A percentile compares a stretch with the other conserved stretches of the same genome.
phyloP scores from a whole-genome alignment of 1,139 yeast species.

The Saccharomyces hybrid region DNA sequence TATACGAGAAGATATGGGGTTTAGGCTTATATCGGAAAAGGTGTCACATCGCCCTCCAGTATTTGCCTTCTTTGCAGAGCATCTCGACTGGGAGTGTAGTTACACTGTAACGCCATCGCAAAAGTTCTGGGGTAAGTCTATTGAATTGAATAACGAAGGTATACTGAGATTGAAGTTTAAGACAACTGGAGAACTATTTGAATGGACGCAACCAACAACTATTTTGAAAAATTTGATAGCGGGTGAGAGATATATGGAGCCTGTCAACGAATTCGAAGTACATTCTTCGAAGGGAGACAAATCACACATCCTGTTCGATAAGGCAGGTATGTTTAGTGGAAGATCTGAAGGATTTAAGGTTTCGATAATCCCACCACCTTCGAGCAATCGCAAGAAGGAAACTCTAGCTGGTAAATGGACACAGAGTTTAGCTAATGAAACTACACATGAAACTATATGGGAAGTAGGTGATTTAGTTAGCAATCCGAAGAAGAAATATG shows the following conservation, averaged over 20 bases:
- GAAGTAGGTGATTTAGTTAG: conserved; percentile 40
- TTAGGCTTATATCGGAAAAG: conserved; percentile 67
- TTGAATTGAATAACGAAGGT: conserved; percentile 76
- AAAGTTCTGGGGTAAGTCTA: conserved; percentile 91
- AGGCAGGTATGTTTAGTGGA: conserved; percentile 69
- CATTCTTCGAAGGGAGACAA: conserved; percentile 59
- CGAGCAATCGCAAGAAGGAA: conserved; percentile 15
- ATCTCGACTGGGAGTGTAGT: conserved; percentile 64
- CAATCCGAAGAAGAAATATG: conserved; percentile 58
- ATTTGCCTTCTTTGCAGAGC: conserved; percentile 71
- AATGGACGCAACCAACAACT: conserved; percentile 79
- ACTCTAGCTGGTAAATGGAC: conserved; percentile 29
- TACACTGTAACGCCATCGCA: conserved; percentile 77
- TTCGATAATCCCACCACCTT: conserved; percentile 39
- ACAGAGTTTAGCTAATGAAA: conserved; percentile 19
- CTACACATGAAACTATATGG: conserved; percentile 36
- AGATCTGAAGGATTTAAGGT: conserved; percentile 73
- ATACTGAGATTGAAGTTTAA: conserved; percentile 47
- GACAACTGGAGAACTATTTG: conserved; percentile 59
- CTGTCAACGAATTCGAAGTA: conserved; percentile 60
- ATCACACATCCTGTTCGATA: conserved; percentile 68
- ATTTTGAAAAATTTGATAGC: conserved; percentile 81
- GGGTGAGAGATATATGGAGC: conserved; percentile 94
- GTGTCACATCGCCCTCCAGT: conserved; percentile 77
- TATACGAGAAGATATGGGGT: conserved; percentile 68